A percentile compares a stretch with the other conserved stretches of the same genome.
These are phyloP conservation scores for Arthroderma sp. DNA, from an alignment of 2,329 filamentous ascomycete genomes.

Conservation along the genomic window DNA sequence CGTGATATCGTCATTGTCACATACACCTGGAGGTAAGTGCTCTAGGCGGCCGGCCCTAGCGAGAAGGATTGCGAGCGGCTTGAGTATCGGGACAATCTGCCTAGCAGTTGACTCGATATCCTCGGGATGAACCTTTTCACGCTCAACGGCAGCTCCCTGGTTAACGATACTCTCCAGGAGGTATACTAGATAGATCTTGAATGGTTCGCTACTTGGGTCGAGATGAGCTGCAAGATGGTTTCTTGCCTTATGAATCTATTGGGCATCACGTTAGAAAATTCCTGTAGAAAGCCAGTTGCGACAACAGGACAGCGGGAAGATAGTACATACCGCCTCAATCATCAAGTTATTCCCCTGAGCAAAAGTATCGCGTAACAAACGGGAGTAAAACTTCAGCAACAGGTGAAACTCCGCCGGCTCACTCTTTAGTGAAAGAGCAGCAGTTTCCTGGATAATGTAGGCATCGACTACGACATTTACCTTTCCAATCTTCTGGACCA, in stretches of 20 bases:
- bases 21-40: conserved; percentile 21
- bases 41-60: conserved; percentile 34
- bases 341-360: conserved; percentile 55
- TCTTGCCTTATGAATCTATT: conserved; percentile 61
- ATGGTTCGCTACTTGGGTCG: conserved; percentile 57
- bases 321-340: conserved; percentile 54
- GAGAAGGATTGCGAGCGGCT: conserved; percentile 76
- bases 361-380: conserved; percentile 60
- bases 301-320: background rate
- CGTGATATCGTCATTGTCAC: conserved; percentile 51
- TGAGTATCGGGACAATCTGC: conserved; percentile 77
- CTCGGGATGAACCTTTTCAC: conserved; percentile 58
- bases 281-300: background rate
- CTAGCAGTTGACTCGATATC: conserved; percentile 72
- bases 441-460: conserved; percentile 72
- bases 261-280: conserved; percentile 5
- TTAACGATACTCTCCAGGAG: conserved; percentile 78
- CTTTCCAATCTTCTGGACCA: conserved; percentile 88
- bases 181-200: conserved; percentile 71
- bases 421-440: conserved; percentile 62
- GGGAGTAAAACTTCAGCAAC: conserved; percentile 70
- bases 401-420: conserved; percentile 73
- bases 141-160: conserved; percentile 72
- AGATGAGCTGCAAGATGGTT: conserved; percentile 63
- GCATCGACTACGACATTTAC: conserved; percentile 69